These are phyloP conservation scores for Gracilariopsis chorda DNA, from an alignment of 23 red algal genomes.

Conservation along the genomic window DNA sequence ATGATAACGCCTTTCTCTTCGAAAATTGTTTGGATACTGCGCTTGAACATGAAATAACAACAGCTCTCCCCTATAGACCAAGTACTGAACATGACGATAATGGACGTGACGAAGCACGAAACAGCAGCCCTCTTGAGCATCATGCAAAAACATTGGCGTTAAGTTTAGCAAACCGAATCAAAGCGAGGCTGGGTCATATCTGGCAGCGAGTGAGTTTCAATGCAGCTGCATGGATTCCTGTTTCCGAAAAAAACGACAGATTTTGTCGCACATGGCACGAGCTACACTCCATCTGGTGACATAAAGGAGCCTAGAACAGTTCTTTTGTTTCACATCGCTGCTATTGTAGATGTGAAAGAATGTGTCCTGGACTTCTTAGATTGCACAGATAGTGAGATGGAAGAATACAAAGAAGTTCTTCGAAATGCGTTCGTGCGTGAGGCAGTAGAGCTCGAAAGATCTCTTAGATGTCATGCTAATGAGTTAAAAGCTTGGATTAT, in stretches of 20 bases:
- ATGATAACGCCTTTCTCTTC: not conserved
- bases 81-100: not conserved
- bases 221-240: not conserved
- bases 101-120: not conserved
- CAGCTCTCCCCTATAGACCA: not conserved
- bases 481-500: not conserved
- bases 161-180: not conserved
- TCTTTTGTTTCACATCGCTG: not conserved
- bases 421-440: not conserved
- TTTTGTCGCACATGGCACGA: too few relatives aligned
- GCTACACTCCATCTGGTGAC: too few relatives aligned
- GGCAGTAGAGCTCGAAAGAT: not conserved
- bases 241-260: not conserved
- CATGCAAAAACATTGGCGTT: too few relatives aligned
- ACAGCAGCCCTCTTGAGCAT: not conserved
- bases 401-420: not conserved
- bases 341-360: not conserved
- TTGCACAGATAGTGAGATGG: not conserved
- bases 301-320: too few relatives aligned
- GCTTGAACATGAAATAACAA: not conserved
- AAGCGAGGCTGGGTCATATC: not conserved
- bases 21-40: not conserved
- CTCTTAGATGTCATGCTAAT: not conserved
- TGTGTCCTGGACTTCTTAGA: not conserved
- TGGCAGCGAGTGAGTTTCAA: not conserved